Conservation (phyloP, 1,139 yeast genomes). For the Pneumocystis wakefieldiae region DNA sequence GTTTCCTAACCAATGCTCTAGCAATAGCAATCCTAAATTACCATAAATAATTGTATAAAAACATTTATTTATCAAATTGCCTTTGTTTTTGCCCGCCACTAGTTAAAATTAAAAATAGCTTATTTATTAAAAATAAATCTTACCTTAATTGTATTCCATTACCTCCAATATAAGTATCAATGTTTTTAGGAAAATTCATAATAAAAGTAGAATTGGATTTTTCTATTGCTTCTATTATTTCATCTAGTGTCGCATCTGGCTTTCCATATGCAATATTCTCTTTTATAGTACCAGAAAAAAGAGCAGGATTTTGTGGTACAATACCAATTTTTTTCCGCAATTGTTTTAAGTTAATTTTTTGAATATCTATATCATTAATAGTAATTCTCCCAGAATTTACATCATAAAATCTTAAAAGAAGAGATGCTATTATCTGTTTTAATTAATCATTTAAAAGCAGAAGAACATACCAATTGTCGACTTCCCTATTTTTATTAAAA, state of each 20-base stretch:
- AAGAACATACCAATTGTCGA: neutral
- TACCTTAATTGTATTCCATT: conserved; percentile 48
- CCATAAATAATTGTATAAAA: neutral
- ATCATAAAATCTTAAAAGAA: conserved; percentile 67
- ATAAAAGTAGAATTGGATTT: conserved; percentile 74
- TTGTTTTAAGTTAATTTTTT: conserved; percentile 54
- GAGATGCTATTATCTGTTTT: conserved; percentile 33
- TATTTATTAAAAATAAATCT: neutral
- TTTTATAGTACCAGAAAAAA: conserved; percentile 76
- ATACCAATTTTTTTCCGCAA: conserved; percentile 65
- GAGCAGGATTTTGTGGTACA: conserved; percentile 88
- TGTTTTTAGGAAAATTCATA: conserved; percentile 44
- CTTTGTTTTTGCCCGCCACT: conserved; percentile 79
- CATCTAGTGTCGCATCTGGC: conserved; percentile 42
- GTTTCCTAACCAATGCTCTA: conserved; percentile 59
- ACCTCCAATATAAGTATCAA: conserved; percentile 75
- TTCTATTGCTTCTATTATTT: conserved; percentile 55
- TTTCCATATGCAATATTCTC: conserved; percentile 74
- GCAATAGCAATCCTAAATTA: conserved; percentile 53
- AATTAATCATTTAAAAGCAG: neutral
- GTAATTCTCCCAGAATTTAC: conserved; percentile 51
- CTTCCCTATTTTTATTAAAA: conserved; percentile 1
- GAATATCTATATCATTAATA: conserved; percentile 57
- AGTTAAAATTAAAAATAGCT: conserved; percentile 19
- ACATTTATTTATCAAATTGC: neutral